Base-by-base conservation (phyloP, 192 early-diverging fungal species). In the Gryganskiella cystojenkinii region DNA sequence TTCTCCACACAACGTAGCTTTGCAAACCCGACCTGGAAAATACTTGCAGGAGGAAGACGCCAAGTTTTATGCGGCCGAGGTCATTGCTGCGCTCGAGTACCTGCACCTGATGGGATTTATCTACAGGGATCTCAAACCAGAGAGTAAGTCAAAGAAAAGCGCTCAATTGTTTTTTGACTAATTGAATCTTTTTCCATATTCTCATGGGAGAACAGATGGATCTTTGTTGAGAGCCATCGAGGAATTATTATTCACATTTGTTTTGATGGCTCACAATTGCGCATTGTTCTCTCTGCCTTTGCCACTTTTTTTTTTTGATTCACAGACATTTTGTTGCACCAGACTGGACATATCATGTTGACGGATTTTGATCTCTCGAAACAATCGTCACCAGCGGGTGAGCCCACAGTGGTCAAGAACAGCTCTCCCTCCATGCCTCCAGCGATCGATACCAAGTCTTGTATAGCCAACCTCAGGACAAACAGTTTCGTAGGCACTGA, bases 401-500 rank as follows among this genome's bases (percentile, higher is more conserved):
- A 90, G 24, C 92, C 94, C 8, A 83, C 74, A 19, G 81, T 94
- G 33, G 84, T 93, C 27, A 89, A 90, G 61, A 86, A 82, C 45
- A 85, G 81, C 64, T 86, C 86, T 5, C 87, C 74, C 17, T 79
- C 84, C 31, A 82, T 86, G 52, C 87, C 89, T 33, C 91, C 93
- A 35, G 84, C 87, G n/a, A 88, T 98, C 67, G 94, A 98, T 75
- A 98, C 96, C 43, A 93, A 92, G 46, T 84, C 90, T 19, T 97
- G 95, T 76, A 95, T 94, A 51, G 90, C 93, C 53, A 89, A 88
- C 64, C 70, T 95, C 53, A 86, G 95, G 59, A 98, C 98, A 9
- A 99, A 99, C 82, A 95, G 94, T 51, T 99, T 99, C 89, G 96
- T 98, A 33, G 98, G 98, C 19, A 99, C 98, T 2, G 97, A 98